phyloP scores from a whole-genome alignment of 1,139 yeast species.

The Kurtzmaniella quercitrusa region DNA sequence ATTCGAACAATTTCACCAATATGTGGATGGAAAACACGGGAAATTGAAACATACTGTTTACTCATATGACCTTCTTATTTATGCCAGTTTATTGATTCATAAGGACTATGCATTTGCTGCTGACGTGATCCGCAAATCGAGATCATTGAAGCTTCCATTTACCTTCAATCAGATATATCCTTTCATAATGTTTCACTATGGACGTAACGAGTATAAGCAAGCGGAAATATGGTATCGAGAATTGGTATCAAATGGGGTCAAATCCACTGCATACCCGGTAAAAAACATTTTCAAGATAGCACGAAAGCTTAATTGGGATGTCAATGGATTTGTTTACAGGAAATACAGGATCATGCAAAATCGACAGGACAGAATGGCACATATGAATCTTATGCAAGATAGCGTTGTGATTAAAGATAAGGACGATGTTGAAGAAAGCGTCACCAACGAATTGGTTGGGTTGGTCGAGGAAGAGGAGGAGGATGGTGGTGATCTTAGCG shows the following conservation, averaged over 20 bases:
- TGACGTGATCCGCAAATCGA: constrained; percentile 22
- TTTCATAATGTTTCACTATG: constrained; percentile 34
- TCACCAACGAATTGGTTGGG: constrained; percentile 21
- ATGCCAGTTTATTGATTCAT: constrained; percentile 25
- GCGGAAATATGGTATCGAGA: constrained; percentile 41
- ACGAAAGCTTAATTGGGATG: constrained; percentile 33
- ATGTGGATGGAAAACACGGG: constrained; percentile 9
- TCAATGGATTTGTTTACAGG: constrained; percentile 30
- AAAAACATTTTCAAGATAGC: constrained; percentile 33
- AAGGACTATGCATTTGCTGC: constrained; percentile 36
- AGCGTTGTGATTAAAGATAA: constrained; percentile 17
- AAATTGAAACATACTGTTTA: constrained; percentile 16
- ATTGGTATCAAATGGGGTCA: constrained; percentile 30
- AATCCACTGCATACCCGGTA: constrained; percentile 23
- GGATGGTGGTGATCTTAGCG: constrained; percentile 16
- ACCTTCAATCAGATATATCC: constrained; percentile 42
- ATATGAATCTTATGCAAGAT: constrained; percentile 19
- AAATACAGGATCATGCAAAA: constrained; percentile 23
- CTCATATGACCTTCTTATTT: constrained; percentile 29
- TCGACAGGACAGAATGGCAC: constrained; percentile 18
- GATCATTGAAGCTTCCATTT: constrained; percentile 26
- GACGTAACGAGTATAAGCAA: constrained; percentile 23
- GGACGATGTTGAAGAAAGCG: constrained; percentile 14
- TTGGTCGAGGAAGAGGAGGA: constrained; percentile 5
- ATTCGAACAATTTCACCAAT: constrained; percentile 19